phyloP scores from a whole-genome alignment of 768 basidiomycete species.

The Pisolithus marmoratus region DNA sequence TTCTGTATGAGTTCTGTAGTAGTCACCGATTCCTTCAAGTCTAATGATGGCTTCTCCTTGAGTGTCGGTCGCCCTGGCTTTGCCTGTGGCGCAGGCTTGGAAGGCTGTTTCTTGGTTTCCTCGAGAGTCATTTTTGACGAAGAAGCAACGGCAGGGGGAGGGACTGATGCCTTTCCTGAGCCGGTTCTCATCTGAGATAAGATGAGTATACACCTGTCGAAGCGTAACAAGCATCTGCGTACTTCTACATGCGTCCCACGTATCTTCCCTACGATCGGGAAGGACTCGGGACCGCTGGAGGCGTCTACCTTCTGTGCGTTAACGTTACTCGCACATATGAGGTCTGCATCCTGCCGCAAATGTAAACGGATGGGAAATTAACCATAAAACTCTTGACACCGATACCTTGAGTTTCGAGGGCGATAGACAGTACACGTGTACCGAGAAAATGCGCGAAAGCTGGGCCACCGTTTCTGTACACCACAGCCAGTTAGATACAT shows the following conservation, averaged over 20 bases:
- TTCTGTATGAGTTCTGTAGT: constrained; percentile 18
- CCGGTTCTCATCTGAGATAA: constrained; percentile 12
- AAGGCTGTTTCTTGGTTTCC: constrained; percentile 11
- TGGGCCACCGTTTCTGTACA: constrained; percentile 45
- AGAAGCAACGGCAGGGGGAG: constrained; percentile 19
- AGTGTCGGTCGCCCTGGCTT: constrained; percentile 11
- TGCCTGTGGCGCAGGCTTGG: constrained; percentile 7
- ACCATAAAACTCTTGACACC: background rate
- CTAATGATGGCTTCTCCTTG: constrained; percentile 22
- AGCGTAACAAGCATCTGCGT: background rate
- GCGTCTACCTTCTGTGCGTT: constrained; percentile 31
- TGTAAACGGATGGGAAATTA: background rate
- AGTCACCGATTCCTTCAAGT: constrained; percentile 19
- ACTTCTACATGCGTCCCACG: constrained; percentile 44
- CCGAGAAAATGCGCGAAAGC: constrained; percentile 47
- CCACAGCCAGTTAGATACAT: background rate
- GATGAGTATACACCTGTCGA: background rate
- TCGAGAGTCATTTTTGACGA: constrained; percentile 41
- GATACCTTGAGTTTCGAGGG: constrained; percentile 51
- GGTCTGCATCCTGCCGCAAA: constrained; percentile 36
- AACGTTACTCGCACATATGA: constrained; percentile 32
- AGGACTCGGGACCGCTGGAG: constrained; percentile 12
- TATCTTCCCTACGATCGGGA: constrained; percentile 37
- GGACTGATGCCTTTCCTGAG: background rate
- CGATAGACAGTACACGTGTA: constrained; percentile 69